These are phyloP conservation scores for Phytophthora litchii DNA, from an alignment of 352 stramenopile species.

Conservation along the genomic window DNA sequence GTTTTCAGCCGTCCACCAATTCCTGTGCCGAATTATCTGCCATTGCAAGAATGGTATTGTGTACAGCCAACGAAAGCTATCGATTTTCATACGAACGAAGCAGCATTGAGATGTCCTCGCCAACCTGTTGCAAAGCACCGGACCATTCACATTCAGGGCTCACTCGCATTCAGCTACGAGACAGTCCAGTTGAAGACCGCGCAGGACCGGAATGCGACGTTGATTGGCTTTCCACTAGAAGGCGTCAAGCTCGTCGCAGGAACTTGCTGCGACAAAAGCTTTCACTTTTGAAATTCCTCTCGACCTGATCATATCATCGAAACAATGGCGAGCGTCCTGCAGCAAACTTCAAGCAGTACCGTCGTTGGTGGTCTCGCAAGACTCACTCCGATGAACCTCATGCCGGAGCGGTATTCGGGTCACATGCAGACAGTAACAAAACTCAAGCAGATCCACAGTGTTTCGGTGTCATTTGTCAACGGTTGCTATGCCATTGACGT, in stretches of 20 bases:
- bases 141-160: slow-evolving; percentile 11
- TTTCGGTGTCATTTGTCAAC: slow-evolving; percentile 2
- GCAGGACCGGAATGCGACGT: slow-evolving; percentile 5
- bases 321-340: slow-evolving; percentile 6
- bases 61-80: too few species aligned
- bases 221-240: neutral
- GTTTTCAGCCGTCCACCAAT: too few species aligned
- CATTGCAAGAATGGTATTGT: neutral
- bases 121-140: slow-evolving; percentile 8
- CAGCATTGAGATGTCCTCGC: neutral
- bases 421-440: slow-evolving; percentile 20
- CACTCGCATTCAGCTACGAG: slow-evolving; percentile 14
- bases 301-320: neutral
- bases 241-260: neutral
- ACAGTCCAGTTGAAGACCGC: slow-evolving; percentile 8
- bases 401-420: slow-evolving; percentile 20
- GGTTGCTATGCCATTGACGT: slow-evolving; percentile 21
- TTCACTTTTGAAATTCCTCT: slow-evolving; percentile 17
- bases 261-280: neutral
- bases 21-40: too few species aligned
- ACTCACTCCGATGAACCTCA: slow-evolving; percentile 12
- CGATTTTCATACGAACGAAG: neutral
- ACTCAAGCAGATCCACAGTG: slow-evolving; percentile 26
- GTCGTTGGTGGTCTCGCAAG: slow-evolving; percentile 1
- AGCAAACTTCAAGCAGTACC: neutral